These are phyloP conservation scores for Entomortierella chlamydospora DNA, from an alignment of 192 early-diverging fungal genomes.

Conservation along the genomic window DNA sequence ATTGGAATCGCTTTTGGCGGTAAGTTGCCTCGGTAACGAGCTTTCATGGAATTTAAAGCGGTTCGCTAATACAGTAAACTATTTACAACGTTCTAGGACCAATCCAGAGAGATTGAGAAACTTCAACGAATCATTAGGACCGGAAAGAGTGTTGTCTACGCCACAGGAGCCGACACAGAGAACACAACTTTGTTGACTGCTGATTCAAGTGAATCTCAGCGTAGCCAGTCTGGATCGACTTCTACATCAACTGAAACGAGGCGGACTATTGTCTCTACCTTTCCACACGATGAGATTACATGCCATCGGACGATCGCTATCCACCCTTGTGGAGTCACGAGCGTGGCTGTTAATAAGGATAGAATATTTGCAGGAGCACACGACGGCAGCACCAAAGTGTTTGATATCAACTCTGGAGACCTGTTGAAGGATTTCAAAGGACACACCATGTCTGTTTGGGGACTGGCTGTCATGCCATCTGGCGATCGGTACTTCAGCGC, in stretches of 20 bases:
- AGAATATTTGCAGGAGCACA: slow-evolving; percentile 68
- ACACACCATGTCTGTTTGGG: slow-evolving; percentile 69
- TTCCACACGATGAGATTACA: slow-evolving; percentile 64
- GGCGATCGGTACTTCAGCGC: slow-evolving; percentile 63
- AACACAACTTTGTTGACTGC: neutral
- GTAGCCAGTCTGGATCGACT: neutral
- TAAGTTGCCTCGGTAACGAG: slow-evolving; percentile 1
- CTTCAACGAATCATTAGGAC: slow-evolving; percentile 45
- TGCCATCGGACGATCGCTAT: slow-evolving; percentile 65
- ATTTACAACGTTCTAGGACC: slow-evolving; percentile 15
- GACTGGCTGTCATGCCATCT: slow-evolving; percentile 58
- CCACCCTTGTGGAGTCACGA: slow-evolving; percentile 66
- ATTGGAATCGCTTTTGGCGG: slow-evolving; percentile 49
- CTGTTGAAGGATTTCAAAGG: slow-evolving; percentile 55
- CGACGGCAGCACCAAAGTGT: slow-evolving; percentile 68
- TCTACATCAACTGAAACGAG: slow-evolving; percentile 27
- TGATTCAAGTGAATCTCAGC: neutral
- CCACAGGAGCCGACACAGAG: neutral
- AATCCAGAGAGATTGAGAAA: slow-evolving; percentile 42
- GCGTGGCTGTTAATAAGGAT: slow-evolving; percentile 59
- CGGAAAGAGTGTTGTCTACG: slow-evolving; percentile 32
- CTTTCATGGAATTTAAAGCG: neutral
- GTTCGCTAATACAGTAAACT: too few relatives aligned
- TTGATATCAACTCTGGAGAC: slow-evolving; percentile 63
- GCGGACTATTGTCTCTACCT: slow-evolving; percentile 50